Evolutionary conservation across 352 stramenopile species (phyloP).

Genomic region (Thalassiosira hispida): DNA sequence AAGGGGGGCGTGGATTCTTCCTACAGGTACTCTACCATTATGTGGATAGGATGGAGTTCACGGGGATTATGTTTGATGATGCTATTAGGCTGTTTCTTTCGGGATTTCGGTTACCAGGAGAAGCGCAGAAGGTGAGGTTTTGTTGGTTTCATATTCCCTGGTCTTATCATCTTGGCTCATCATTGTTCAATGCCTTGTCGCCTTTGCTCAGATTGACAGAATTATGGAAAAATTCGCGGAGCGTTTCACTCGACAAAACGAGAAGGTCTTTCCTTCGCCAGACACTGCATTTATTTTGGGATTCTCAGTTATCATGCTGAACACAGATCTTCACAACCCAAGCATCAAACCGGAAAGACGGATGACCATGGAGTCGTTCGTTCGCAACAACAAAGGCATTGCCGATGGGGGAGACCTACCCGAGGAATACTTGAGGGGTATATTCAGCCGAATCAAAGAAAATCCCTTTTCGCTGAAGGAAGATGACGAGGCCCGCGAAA

Average conservation of each 20-base stretch:
- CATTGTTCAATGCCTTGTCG: neutral
- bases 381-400: slow-evolving; percentile 97
- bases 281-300: slow-evolving; percentile 98
- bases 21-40: slow-evolving; percentile 94
- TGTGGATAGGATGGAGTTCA: slow-evolving; percentile 96
- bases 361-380: slow-evolving; percentile 97
- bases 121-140: slow-evolving; percentile 91
- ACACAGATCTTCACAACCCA: slow-evolving; percentile 99
- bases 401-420: slow-evolving; percentile 95
- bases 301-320: slow-evolving; percentile 96
- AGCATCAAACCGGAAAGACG: slow-evolving; percentile 95
- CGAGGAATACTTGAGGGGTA: slow-evolving; percentile 90
- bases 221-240: slow-evolving; percentile 99
- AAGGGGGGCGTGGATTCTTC: slow-evolving; percentile 80
- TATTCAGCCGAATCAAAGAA: slow-evolving; percentile 96
- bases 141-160: neutral
- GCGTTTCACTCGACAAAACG: slow-evolving; percentile 89
- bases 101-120: slow-evolving; percentile 97
- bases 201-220: slow-evolving; percentile 93
- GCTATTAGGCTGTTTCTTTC: slow-evolving; percentile 97
- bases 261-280: slow-evolving; percentile 91
- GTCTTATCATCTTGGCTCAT: neutral
- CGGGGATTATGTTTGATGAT: slow-evolving; percentile 92
- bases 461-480: slow-evolving; percentile 96
- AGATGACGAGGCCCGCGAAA: slow-evolving; percentile 89